phyloP scores from a whole-genome alignment of 192 early-diverging fungal species.

The Backusella westeae region DNA sequence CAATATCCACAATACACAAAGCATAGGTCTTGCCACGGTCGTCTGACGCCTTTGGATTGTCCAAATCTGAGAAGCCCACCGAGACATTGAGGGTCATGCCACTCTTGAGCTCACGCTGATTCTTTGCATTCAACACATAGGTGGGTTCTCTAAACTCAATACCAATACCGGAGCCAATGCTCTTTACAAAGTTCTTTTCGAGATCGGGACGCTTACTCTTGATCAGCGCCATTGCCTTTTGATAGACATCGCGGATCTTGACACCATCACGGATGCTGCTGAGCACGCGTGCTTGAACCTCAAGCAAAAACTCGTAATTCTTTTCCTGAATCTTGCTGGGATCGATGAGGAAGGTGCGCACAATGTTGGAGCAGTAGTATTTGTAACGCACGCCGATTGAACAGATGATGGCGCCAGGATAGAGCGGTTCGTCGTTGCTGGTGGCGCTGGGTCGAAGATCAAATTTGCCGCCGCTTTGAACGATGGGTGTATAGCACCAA shows the following conservation, averaged over 20 bases:
- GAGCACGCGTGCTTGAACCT: constrained; percentile 78
- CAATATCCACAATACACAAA: constrained; percentile 79
- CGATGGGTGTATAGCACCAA: constrained; percentile 90
- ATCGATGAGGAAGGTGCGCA: constrained; percentile 90
- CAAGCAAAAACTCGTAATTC: constrained; percentile 90
- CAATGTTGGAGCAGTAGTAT: constrained; percentile 93
- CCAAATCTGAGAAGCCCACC: constrained; percentile 84
- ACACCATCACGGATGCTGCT: constrained; percentile 70
- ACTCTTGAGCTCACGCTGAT: constrained; percentile 59
- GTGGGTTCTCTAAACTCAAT: constrained; percentile 90
- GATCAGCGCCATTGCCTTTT: constrained; percentile 65
- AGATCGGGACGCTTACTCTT: constrained; percentile 82
- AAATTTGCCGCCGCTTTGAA: constrained; percentile 95
- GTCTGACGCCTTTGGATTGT: constrained; percentile 71
- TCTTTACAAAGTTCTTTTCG: constrained; percentile 81
- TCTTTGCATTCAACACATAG: constrained; percentile 77
- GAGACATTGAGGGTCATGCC: constrained; percentile 87
- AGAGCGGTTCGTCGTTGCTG: constrained; percentile 71
- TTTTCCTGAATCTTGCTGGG: constrained; percentile 87
- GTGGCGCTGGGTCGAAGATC: constrained; percentile 79
- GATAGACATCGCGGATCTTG: constrained; percentile 77
- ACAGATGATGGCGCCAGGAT: constrained; percentile 89
- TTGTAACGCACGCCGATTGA: constrained; percentile 93
- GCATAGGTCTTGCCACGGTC: constrained; percentile 79
- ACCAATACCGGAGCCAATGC: constrained; percentile 88